Evolutionary conservation across 2,329 filamentous ascomycete species (phyloP).

Genomic region (Pseudogymnoascus sp.): DNA sequence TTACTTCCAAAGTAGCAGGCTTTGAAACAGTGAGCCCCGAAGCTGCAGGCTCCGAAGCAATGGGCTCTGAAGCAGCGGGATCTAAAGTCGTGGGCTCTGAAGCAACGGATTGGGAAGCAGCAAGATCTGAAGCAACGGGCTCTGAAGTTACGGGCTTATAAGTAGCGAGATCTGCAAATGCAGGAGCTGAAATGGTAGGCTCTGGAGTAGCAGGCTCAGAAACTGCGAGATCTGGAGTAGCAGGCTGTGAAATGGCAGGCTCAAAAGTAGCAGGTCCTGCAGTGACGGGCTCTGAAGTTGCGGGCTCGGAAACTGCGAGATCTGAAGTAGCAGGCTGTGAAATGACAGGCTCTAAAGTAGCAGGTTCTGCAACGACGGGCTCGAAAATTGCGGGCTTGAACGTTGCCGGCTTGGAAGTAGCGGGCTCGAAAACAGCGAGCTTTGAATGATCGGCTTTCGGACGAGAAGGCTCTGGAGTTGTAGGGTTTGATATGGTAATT

Average conservation of each 20-base stretch:
- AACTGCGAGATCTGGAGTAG: not conserved
- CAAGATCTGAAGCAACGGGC: not conserved
- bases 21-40: too few relatives aligned
- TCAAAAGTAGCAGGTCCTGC: not conserved
- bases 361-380: not conserved
- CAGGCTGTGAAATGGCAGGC: not conserved
- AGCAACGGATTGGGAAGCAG: not conserved
- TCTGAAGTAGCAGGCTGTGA: not conserved
- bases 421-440: not conserved
- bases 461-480: not conserved
- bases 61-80: not conserved
- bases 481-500: not conserved
- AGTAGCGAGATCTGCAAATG: not conserved
- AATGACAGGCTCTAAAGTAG: not conserved
- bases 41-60: not conserved
- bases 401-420: not conserved
- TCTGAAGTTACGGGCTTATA: not conserved
- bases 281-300: not conserved
- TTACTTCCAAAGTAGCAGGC: not conserved
- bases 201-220: not conserved
- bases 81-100: not conserved
- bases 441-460: not conserved
- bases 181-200: not conserved
- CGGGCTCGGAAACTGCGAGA: not conserved
- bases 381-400: not conserved